Base-by-base conservation (phyloP, 2,329 filamentous ascomycete genomes). In the Scedosporium minutisporum region DNA sequence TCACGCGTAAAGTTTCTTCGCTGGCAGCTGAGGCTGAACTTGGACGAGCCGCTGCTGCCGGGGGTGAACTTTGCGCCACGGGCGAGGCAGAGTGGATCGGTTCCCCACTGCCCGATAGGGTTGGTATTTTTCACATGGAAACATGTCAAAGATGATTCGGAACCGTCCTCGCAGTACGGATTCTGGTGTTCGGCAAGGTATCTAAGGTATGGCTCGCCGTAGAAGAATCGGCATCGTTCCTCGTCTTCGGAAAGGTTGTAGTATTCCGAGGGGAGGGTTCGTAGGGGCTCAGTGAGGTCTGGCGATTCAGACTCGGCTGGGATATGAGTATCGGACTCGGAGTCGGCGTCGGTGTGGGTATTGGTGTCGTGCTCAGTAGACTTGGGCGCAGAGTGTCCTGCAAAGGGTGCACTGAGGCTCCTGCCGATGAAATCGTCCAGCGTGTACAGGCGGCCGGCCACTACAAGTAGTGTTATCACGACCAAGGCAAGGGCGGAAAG, bases 41-140 rank as follows among this genome's bases (percentile, higher is more conserved):
- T 27, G 27, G 55, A 27, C 2, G 23, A 9, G 23, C 55, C 23
- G 16, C 27, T 57, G 5, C 18, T 16, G 3, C 27, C 38, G n/a
- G 55, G n/a, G 60, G 70, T 65, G 38, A 70, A 66, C 23, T 23
- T 62, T 2, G 65, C 65, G 25, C 65, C 65, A 6, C 62, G 60
- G 0, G 57, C 67, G 9, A 71, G 27, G 59, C 70, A 72, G 29
- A 72, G 66, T 6, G 69, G 68, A 62, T 72, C 70, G 14, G 57
- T 33, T 14, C 16, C 55, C 18, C 18, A 57, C 7, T 62, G 63
- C 3, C 65, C 63, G 16, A 6, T 44, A 53, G 66, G 63, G 14
- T 62, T 59, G 4, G 63, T 41, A 29, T 63, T 67, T 2, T 60
- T 23, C 44, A 61, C 68, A 63, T 72, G 69, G 65, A 72, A 69